These are phyloP conservation scores for Pichia norvegensis DNA, from an alignment of 1,139 yeast genomes.

Conservation along the genomic window DNA sequence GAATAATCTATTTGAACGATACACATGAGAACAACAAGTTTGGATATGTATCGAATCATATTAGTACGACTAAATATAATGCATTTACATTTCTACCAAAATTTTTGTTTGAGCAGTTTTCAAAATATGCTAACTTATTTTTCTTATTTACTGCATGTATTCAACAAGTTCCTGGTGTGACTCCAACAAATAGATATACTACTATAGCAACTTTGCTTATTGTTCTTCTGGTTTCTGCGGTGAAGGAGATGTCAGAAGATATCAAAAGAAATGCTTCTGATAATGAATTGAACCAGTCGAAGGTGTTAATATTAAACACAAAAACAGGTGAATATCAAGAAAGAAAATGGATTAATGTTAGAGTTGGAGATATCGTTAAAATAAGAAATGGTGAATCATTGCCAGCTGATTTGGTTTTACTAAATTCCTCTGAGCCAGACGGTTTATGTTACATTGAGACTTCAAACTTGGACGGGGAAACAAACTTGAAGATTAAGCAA, in stretches of 20 bases:
- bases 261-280: conserved; percentile 84
- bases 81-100: conserved; percentile 90
- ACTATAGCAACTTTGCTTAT: conserved; percentile 85
- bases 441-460: conserved; percentile 97
- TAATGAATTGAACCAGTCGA: conserved; percentile 71
- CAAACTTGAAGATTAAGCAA: conserved; percentile 91
- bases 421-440: conserved; percentile 95
- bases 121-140: conserved; percentile 93
- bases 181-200: conserved; percentile 94
- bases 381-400: conserved; percentile 84
- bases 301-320: conserved; percentile 60
- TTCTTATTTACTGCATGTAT: conserved; percentile 87
- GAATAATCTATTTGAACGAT: conserved; percentile 65
- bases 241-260: conserved; percentile 88
- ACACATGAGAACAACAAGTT: conserved; percentile 43
- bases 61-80: conserved; percentile 95
- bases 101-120: conserved; percentile 90
- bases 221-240: conserved; percentile 82
- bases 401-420: conserved; percentile 83
- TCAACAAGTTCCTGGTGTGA: conserved; percentile 94
- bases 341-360: conserved; percentile 78
- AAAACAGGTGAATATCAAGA: conserved; percentile 50
- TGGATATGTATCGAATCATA: conserved; percentile 72
- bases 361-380: conserved; percentile 85
- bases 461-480: conserved; percentile 95